Evolutionary conservation across 2,329 filamentous ascomycete genomes (phyloP).

Genomic region (Chalara sp.): DNA sequence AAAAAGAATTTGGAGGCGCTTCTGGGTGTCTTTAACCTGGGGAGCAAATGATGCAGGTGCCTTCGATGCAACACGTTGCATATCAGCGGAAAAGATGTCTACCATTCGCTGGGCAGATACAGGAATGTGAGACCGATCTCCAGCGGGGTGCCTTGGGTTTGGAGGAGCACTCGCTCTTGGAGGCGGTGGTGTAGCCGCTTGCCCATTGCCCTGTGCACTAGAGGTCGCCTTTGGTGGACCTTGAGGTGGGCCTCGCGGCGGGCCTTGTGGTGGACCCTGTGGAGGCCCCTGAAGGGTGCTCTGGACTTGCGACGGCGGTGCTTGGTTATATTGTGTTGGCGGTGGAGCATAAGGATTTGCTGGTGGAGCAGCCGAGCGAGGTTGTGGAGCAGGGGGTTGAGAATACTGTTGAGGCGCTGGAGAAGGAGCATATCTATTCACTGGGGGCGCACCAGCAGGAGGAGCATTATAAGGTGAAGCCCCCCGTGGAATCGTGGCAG

Average conservation of each 20-base stretch:
- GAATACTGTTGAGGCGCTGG: slow-evolving; percentile 46
- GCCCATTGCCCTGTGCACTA: slow-evolving; percentile 19
- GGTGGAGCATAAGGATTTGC: slow-evolving; percentile 38
- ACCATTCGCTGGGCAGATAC: slow-evolving; percentile 68
- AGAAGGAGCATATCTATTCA: slow-evolving; percentile 69
- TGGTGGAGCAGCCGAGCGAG: slow-evolving; percentile 38
- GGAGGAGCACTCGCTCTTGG: slow-evolving; percentile 36
- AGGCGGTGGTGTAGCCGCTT: slow-evolving; percentile 32
- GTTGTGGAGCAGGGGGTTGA: slow-evolving; percentile 37
- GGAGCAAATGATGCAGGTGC: slow-evolving; percentile 81
- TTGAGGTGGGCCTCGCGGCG: slow-evolving; percentile 38
- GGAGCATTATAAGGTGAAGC: slow-evolving; percentile 83
- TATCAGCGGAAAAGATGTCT: slow-evolving; percentile 74
- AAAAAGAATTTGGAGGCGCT: slow-evolving; percentile 87
- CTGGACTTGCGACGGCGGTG: slow-evolving; percentile 34
- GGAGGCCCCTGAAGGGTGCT: slow-evolving; percentile 54
- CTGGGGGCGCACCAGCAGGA: slow-evolving; percentile 60
- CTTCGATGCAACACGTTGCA: slow-evolving; percentile 80
- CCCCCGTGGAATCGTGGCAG: slow-evolving; percentile 62
- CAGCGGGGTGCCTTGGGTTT: slow-evolving; percentile 66
- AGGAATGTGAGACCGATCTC: slow-evolving; percentile 87
- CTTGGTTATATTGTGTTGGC: slow-evolving; percentile 21
- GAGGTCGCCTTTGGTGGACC: slow-evolving; percentile 32
- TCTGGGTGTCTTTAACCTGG: slow-evolving; percentile 91
- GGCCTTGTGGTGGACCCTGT: slow-evolving; percentile 31